These are phyloP conservation scores for Penicillium sp. DNA, from an alignment of 2,329 filamentous ascomycete species.

Conservation along the genomic window DNA sequence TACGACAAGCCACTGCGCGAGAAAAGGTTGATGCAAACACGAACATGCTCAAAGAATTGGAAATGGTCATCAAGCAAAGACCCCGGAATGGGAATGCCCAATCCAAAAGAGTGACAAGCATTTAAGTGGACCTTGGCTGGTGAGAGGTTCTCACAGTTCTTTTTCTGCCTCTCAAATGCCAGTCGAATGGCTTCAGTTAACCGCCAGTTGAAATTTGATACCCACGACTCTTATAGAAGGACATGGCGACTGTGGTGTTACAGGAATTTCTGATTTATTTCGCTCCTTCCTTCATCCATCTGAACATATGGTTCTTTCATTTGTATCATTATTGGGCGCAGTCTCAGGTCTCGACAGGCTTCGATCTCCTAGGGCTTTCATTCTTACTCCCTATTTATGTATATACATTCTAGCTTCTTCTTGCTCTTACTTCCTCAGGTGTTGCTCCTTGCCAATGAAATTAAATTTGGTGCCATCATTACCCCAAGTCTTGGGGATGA, in stretches of 20 bases:
- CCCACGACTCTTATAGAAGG: slow-evolving; percentile 34
- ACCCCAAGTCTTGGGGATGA: no score
- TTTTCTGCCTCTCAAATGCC: neutral
- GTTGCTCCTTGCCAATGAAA: no score
- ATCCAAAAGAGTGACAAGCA: slow-evolving; percentile 45
- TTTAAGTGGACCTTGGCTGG: slow-evolving; percentile 29
- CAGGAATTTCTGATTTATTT: slow-evolving; percentile 12
- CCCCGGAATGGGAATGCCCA: slow-evolving; percentile 40
- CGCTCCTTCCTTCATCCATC: slow-evolving; percentile 8
- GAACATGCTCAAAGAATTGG: slow-evolving; percentile 88
- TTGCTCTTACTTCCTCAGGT: no score
- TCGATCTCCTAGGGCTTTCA: no score
- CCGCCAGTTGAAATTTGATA: slow-evolving; percentile 30
- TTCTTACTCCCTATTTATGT: no score
- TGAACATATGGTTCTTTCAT: slow-evolving; percentile 1
- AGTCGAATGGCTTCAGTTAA: slow-evolving; percentile 2
- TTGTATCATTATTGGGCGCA: slow-evolving; percentile 9
- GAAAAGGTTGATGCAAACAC: slow-evolving; percentile 77
- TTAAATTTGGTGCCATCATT: no score
- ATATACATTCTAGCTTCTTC: no score
- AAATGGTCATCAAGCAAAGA: slow-evolving; percentile 74
- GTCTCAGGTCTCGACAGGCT: no score
- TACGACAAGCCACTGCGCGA: slow-evolving; percentile 65
- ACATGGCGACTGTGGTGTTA: slow-evolving; percentile 34
- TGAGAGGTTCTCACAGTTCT: no score